Conservation (phyloP, 768 basidiomycete genomes). For the Sistotremastrum suecicum region DNA sequence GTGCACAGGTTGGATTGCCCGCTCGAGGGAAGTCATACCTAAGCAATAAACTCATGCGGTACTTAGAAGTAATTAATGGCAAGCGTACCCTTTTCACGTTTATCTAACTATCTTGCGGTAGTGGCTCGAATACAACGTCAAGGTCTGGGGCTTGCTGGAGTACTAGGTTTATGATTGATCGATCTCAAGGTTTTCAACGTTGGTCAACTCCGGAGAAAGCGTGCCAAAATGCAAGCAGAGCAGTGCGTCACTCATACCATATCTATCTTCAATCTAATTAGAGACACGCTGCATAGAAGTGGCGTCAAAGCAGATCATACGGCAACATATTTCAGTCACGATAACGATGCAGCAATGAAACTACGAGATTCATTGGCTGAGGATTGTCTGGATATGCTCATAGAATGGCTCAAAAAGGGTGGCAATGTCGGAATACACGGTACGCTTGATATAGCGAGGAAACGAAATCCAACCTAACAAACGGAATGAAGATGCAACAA, state of each 20-base stretch:
- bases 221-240: slow-evolving; percentile 68
- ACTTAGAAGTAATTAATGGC: slow-evolving; percentile 59
- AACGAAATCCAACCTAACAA: background rate
- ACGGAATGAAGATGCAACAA: slow-evolving; percentile 73
- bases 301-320: slow-evolving; percentile 87
- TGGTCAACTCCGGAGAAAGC: slow-evolving; percentile 79
- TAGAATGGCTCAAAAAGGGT: slow-evolving; percentile 87
- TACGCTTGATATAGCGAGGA: slow-evolving; percentile 17
- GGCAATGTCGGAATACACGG: slow-evolving; percentile 98
- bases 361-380: slow-evolving; percentile 72
- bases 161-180: background rate
- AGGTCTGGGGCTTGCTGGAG: slow-evolving; percentile 30
- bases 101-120: slow-evolving; percentile 16
- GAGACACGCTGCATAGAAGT: slow-evolving; percentile 28
- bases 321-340: slow-evolving; percentile 78
- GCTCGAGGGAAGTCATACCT: slow-evolving; percentile 97
- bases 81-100: slow-evolving; percentile 6
- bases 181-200: slow-evolving; percentile 83
- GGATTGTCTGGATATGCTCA: slow-evolving; percentile 90
- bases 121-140: slow-evolving; percentile 98
- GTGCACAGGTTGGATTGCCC: slow-evolving; percentile 77
- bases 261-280: background rate
- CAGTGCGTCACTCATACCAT: slow-evolving; percentile 29
- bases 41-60: slow-evolving; percentile 94
- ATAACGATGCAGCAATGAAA: slow-evolving; percentile 63